A percentile compares a stretch with the other conserved stretches of the same genome.
These are phyloP conservation scores for Phalaenopsis equestris DNA, from an alignment of 106 monocot genomes.

Conservation along the genomic window DNA sequence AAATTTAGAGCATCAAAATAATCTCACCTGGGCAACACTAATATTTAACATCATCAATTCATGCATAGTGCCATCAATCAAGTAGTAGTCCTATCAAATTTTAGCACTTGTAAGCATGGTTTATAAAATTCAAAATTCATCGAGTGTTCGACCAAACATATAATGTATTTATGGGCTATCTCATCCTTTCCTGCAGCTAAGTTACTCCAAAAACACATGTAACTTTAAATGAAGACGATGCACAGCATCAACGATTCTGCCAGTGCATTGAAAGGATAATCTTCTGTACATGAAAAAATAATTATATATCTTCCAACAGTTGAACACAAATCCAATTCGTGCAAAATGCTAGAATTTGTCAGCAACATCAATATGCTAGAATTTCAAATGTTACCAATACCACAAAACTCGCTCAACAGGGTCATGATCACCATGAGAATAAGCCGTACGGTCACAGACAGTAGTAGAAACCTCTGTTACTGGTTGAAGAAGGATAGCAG, in stretches of 20 bases:
- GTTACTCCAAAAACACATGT: neutral
- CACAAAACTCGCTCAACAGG: too few relatives aligned
- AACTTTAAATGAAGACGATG: neutral
- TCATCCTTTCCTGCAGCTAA: neutral
- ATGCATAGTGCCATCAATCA: neutral
- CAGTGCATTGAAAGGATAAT: neutral
- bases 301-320: neutral
- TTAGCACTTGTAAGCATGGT: neutral
- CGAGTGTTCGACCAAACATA: neutral
- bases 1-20: conserved; percentile 5
- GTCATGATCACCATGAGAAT: too few relatives aligned
- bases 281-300: neutral
- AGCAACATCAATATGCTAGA: neutral
- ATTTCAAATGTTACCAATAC: neutral
- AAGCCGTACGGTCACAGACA: too few relatives aligned
- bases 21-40: neutral
- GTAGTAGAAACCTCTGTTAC: too few relatives aligned
- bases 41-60: neutral
- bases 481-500: too few relatives aligned
- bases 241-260: neutral
- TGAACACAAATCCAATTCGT: neutral
- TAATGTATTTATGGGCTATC: neutral
- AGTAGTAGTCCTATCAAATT: neutral
- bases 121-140: neutral
- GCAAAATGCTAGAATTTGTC: neutral